Evolutionary conservation across 2,329 filamentous ascomycete genomes (phyloP).

Genomic region (Pseudopithomyces maydicus): DNA sequence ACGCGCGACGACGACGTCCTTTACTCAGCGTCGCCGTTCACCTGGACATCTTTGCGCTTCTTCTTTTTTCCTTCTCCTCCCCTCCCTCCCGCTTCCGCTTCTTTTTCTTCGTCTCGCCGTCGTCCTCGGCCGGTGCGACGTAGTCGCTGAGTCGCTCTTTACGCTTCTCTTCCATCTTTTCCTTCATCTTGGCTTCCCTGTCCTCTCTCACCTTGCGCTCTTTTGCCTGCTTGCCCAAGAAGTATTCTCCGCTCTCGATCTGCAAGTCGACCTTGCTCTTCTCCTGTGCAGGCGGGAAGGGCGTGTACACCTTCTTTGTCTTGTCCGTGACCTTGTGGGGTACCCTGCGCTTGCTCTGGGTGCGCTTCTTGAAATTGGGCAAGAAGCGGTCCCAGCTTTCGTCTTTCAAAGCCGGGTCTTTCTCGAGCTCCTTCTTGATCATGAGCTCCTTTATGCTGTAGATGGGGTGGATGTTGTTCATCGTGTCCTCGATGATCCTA

Average conservation of each 20-base stretch:
- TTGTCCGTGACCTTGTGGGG: conserved; percentile 92
- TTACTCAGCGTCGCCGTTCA: conserved; percentile 31
- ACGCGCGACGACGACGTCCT: neutral
- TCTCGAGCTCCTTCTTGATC: conserved; percentile 90
- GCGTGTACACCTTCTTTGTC: conserved; percentile 90
- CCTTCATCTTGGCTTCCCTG: conserved; percentile 80
- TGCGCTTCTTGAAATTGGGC: conserved; percentile 95
- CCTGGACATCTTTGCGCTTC: conserved; percentile 31
- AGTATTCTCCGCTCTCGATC: conserved; percentile 98
- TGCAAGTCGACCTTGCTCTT: conserved; percentile 99
- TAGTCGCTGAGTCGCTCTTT: conserved; percentile 85
- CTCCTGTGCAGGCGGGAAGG: conserved; percentile 94
- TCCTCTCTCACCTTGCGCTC: conserved; percentile 80
- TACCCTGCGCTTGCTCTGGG: conserved; percentile 78
- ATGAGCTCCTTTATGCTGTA: conserved; percentile 72
- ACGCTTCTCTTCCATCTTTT: conserved; percentile 86
- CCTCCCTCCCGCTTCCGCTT: conserved; percentile 55
- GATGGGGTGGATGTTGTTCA: conserved; percentile 89
- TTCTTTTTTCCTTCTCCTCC: conserved; percentile 51
- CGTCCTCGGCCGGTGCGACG: conserved; percentile 80
- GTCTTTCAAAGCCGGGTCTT: conserved; percentile 81
- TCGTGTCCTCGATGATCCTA: conserved; percentile 85
- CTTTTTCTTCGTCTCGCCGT: conserved; percentile 56
- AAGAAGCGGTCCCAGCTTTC: conserved; percentile 97
- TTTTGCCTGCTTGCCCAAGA: conserved; percentile 90